Evolutionary conservation across 2,329 filamentous ascomycete genomes (phyloP).

Genomic region (Calonectria hongkongensis): DNA sequence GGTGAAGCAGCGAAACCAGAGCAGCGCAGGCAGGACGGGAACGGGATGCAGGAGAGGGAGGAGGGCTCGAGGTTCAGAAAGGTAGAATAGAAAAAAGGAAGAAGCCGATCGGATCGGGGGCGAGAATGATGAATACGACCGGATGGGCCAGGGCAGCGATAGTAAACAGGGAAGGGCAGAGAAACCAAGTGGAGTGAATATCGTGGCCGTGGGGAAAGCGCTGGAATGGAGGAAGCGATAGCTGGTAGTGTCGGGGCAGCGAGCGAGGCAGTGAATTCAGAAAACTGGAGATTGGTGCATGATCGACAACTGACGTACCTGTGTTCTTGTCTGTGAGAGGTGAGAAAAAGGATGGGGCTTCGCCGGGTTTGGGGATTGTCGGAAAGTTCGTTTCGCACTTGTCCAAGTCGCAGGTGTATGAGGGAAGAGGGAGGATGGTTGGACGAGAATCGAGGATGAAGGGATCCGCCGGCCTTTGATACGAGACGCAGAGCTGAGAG

Average conservation of each 20-base stretch:
- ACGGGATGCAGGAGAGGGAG: slow-evolving; percentile 11
- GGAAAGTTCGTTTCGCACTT: slow-evolving; percentile 35
- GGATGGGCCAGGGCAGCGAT: slow-evolving; percentile 22
- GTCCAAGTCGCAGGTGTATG: slow-evolving; percentile 29
- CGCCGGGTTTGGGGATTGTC: slow-evolving; percentile 35
- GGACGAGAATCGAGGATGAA: slow-evolving; percentile 30
- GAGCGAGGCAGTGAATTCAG: slow-evolving; percentile 31
- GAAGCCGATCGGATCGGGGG: slow-evolving; percentile 27
- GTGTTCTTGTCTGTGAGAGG: slow-evolving; percentile 26
- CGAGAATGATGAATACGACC: slow-evolving; percentile 34
- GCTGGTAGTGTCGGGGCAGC: slow-evolving; percentile 15
- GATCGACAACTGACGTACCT: slow-evolving; percentile 27
- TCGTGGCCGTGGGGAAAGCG: slow-evolving; percentile 17
- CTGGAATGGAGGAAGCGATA: slow-evolving; percentile 38
- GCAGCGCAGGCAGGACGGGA: slow-evolving; percentile 1
- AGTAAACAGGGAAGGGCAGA: slow-evolving; percentile 33
- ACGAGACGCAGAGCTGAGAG: slow-evolving; percentile 15
- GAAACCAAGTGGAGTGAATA: slow-evolving; percentile 22
- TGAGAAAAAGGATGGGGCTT: slow-evolving; percentile 28
- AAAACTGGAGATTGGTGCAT: slow-evolving; percentile 26
- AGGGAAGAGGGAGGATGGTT: slow-evolving; percentile 36
- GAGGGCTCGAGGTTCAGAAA: slow-evolving; percentile 20
- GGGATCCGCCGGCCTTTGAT: slow-evolving; percentile 15
- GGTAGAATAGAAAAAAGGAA: slow-evolving; percentile 18
- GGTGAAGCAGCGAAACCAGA: slow-evolving; percentile 35